Evolutionary conservation across 148 eudicot species (phyloP).

Genomic region (Cornus suecica): DNA sequence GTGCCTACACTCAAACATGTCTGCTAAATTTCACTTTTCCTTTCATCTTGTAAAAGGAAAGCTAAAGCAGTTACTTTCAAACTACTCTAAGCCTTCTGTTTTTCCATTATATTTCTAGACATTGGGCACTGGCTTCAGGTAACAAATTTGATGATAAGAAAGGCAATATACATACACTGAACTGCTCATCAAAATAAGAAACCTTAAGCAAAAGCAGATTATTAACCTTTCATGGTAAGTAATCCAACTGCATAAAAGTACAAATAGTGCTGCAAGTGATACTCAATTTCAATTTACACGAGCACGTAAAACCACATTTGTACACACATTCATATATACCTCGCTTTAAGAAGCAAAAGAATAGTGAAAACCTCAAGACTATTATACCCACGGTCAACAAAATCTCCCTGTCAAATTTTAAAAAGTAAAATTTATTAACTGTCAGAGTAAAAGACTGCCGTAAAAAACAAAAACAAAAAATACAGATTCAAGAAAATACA

Average conservation of each 20-base stretch:
- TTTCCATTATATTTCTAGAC: no score
- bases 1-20: no score
- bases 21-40: no score
- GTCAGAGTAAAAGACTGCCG: slow-evolving; percentile 2
- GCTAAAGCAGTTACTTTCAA: no score
- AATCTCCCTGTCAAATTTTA: slow-evolving; percentile 74
- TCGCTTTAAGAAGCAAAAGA: slow-evolving; percentile 98
- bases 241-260: neutral
- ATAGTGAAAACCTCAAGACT: slow-evolving; percentile 98
- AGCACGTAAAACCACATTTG: neutral
- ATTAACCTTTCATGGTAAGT: neutral
- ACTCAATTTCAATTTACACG: neutral
- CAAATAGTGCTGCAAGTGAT: slow-evolving; percentile 2
- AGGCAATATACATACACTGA: neutral
- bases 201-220: neutral
- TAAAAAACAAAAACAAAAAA: neutral
- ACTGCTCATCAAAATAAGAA: neutral
- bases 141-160: neutral
- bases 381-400: slow-evolving; percentile 97
- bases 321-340: slow-evolving; percentile 37
- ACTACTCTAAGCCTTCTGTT: no score
- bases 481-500: slow-evolving; percentile 1
- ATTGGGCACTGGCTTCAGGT: no score
- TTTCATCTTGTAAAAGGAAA: no score
- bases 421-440: slow-evolving; percentile 3